These are phyloP conservation scores for Pichia sp. DNA, from an alignment of 1,139 yeast species.

Conservation along the genomic window DNA sequence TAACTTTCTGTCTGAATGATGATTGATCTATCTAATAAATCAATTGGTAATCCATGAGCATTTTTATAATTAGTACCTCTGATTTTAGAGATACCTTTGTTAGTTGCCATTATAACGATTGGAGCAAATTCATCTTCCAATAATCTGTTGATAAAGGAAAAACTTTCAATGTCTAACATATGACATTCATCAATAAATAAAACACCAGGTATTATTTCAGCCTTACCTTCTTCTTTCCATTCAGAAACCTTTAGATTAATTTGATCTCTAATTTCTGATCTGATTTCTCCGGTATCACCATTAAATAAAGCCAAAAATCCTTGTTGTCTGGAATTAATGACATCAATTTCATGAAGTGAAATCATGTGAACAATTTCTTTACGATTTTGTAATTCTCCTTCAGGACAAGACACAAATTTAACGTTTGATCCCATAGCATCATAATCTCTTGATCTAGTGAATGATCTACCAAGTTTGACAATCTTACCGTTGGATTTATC, in stretches of 20 bases:
- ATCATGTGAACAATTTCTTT: slow-evolving; percentile 95
- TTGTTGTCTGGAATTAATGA: slow-evolving; percentile 94
- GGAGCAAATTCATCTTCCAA: slow-evolving; percentile 96
- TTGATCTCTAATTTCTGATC: slow-evolving; percentile 94
- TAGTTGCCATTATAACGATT: slow-evolving; percentile 97
- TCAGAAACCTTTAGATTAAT: slow-evolving; percentile 95
- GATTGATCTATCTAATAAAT: slow-evolving; percentile 86
- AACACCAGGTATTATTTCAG: slow-evolving; percentile 98
- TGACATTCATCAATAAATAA: slow-evolving; percentile 97
- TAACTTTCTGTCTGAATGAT: slow-evolving; percentile 82
- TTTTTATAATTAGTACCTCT: slow-evolving; percentile 92
- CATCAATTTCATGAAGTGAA: slow-evolving; percentile 95
- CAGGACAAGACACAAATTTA: slow-evolving; percentile 96
- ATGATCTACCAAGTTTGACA: slow-evolving; percentile 89
- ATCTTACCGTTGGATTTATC: slow-evolving; percentile 95
- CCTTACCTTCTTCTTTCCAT: slow-evolving; percentile 99
- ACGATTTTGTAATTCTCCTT: slow-evolving; percentile 94
- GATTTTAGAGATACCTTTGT: slow-evolving; percentile 86
- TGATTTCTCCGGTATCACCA: slow-evolving; percentile 97
- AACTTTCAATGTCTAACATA: slow-evolving; percentile 97
- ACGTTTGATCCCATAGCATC: slow-evolving; percentile 99
- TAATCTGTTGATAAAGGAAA: slow-evolving; percentile 91
- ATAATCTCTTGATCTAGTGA: slow-evolving; percentile 92
- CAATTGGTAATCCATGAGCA: slow-evolving; percentile 95
- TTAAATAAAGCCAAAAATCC: slow-evolving; percentile 94